A percentile compares a stretch with the other conserved stretches of the same genome.
Conservation (phyloP, 805 yeast genomes). For the Tetrapisispora fleetii region DNA sequence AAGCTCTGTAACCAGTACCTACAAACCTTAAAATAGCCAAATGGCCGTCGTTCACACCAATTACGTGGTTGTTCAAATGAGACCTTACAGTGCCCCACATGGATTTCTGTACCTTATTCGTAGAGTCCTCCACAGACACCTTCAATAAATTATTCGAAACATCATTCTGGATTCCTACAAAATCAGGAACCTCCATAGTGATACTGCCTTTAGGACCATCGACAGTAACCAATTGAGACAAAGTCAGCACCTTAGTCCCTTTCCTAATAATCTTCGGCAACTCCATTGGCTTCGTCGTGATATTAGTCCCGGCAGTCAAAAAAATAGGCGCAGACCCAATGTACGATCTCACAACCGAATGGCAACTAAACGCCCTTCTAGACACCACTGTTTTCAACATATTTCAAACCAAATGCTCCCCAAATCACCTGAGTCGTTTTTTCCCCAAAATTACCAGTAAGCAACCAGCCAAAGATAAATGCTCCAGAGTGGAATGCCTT, state of each 20-base stretch:
- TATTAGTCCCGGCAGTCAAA: slow-evolving; percentile 48
- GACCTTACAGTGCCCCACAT: slow-evolving; percentile 95
- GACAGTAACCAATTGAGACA: slow-evolving; percentile 51
- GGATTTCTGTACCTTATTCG: slow-evolving; percentile 59
- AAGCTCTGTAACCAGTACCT: slow-evolving; percentile 95
- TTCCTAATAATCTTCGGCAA: slow-evolving; percentile 53
- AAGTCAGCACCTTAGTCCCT: slow-evolving; percentile 48
- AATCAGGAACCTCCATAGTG: slow-evolving; percentile 59
- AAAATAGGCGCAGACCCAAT: slow-evolving; percentile 75
- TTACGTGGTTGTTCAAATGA: slow-evolving; percentile 60
- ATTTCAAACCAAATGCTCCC: not conserved
- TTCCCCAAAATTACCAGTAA: too few species aligned
- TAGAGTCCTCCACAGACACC: slow-evolving; percentile 49
- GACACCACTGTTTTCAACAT: not conserved
- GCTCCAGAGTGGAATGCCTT: too few species aligned
- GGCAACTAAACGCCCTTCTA: slow-evolving; percentile 29
- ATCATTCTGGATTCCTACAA: slow-evolving; percentile 37
- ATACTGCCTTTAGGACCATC: slow-evolving; percentile 73
- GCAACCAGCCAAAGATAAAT: too few species aligned
- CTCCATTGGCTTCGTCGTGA: slow-evolving; percentile 34
- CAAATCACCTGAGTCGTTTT: too few species aligned
- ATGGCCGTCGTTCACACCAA: slow-evolving; percentile 92
- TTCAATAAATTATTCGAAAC: slow-evolving; percentile 30
- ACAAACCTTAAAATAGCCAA: slow-evolving; percentile 76
- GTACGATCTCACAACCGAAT: slow-evolving; percentile 39